phyloP scores from a whole-genome alignment of 1,284 basidiomycete species.

The Neonothopanus nambi region DNA sequence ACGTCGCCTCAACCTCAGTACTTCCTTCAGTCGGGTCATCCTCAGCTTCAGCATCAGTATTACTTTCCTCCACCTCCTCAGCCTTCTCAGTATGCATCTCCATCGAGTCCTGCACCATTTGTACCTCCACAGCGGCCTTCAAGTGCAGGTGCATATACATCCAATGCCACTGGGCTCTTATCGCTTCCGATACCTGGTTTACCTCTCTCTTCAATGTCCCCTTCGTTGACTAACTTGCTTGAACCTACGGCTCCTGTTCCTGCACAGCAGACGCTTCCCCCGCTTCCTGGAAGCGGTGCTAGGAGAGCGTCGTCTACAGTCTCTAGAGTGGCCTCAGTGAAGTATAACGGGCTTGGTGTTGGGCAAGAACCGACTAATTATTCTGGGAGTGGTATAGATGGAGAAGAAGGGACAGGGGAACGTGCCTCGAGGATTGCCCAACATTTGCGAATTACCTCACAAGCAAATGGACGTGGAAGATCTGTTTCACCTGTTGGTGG shows the following conservation, averaged over 20 bases:
- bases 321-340: not conserved
- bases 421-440: constrained; percentile 58
- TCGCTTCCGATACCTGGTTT: constrained; percentile 4
- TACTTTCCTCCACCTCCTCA: constrained; percentile 5
- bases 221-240: too few relatives aligned
- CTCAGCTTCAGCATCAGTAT: not conserved
- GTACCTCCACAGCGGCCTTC: constrained; percentile 16
- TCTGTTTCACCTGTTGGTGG: constrained; percentile 56
- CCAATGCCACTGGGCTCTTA: not conserved
- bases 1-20: not conserved
- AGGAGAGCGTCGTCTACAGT: not conserved
- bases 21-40: too few relatives aligned
- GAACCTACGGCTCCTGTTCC: too few relatives aligned
- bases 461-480: constrained; percentile 38
- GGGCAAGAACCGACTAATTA: not conserved
- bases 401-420: constrained; percentile 60
- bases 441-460: constrained; percentile 55
- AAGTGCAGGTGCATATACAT: constrained; percentile 10
- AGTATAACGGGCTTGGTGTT: not conserved
- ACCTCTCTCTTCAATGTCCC: not conserved
- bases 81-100: constrained; percentile 9
- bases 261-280: not conserved
- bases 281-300: not conserved
- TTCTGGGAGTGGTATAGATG: constrained; percentile 28
- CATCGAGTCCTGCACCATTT: constrained; percentile 12